Conservation (phyloP, 2,329 filamentous ascomycete species). For the Trichoderma sp. region DNA sequence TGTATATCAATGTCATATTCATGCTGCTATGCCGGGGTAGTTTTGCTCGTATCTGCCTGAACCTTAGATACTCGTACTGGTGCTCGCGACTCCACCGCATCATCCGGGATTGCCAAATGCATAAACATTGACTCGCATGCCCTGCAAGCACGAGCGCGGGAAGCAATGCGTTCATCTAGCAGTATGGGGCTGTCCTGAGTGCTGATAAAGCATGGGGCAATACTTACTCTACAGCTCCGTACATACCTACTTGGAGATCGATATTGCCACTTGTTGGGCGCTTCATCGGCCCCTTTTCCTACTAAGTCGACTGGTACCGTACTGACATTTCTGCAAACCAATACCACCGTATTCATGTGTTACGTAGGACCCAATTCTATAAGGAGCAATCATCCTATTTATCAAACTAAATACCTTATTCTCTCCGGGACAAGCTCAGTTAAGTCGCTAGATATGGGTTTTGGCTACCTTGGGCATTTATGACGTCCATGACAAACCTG, state of each 20-base stretch:
- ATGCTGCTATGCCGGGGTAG: neutral
- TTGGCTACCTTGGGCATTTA: neutral
- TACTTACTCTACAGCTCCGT: neutral
- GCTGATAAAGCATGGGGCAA: neutral
- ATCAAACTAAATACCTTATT: neutral
- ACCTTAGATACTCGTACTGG: neutral
- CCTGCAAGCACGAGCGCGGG: constrained; percentile 9
- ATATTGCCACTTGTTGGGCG: neutral
- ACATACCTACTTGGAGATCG: neutral
- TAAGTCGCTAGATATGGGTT: neutral
- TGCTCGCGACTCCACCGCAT: neutral
- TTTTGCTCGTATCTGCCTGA: neutral
- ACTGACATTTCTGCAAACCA: neutral
- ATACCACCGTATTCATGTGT: neutral
- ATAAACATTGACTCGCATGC: constrained; percentile 15
- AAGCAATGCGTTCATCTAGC: neutral
- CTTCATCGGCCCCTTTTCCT: constrained; percentile 1
- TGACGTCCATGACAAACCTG: neutral
- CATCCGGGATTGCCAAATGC: neutral
- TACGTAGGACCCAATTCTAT: neutral
- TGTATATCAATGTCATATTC: neutral
- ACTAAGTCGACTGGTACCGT: neutral
- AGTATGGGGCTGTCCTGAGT: neutral
- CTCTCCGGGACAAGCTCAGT: neutral
- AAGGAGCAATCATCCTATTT: neutral